These are phyloP conservation scores for Cynanchum wilfordii DNA, from an alignment of 257 asterid genomes.

Conservation along the genomic window DNA sequence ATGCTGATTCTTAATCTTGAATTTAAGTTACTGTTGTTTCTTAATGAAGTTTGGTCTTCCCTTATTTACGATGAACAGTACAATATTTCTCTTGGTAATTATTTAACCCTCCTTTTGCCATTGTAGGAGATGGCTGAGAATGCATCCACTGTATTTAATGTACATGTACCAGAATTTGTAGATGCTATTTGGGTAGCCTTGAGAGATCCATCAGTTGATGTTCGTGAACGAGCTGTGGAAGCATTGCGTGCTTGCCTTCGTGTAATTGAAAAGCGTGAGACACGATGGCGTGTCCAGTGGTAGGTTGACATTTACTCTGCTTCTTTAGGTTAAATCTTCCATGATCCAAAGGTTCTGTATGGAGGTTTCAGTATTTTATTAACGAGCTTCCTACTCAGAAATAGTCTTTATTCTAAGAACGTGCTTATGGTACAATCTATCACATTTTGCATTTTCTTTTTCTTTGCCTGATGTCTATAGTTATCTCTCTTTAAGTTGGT, in stretches of 20 bases:
- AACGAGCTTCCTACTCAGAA: too few relatives aligned
- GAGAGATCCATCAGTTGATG: constrained; percentile 82
- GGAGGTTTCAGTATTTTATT: neutral
- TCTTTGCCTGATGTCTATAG: neutral
- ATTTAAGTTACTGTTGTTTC: neutral
- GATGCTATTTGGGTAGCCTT: constrained; percentile 98
- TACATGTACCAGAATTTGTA: constrained; percentile 93
- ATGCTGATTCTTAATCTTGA: neutral
- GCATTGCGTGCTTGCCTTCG: constrained; percentile 97
- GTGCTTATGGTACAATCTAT: neutral
- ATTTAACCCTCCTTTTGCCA: constrained; percentile 15
- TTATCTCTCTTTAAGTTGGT: neutral
- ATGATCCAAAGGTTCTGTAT: neutral
- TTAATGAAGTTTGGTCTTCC: neutral
- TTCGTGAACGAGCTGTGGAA: constrained; percentile 92
- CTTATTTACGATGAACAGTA: neutral
- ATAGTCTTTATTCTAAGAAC: neutral
- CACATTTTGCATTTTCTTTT: neutral
- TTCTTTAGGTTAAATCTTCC: neutral
- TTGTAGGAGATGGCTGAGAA: constrained; percentile 98
- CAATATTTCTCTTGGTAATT: constrained; percentile 8
- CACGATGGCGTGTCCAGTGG: constrained; percentile 99
- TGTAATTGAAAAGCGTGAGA: constrained; percentile 97
- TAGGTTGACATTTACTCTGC: constrained; percentile 28
- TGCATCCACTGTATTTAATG: constrained; percentile 97